Conservation (phyloP, 2,329 filamentous ascomycete species). For the Penicillium sp. region DNA sequence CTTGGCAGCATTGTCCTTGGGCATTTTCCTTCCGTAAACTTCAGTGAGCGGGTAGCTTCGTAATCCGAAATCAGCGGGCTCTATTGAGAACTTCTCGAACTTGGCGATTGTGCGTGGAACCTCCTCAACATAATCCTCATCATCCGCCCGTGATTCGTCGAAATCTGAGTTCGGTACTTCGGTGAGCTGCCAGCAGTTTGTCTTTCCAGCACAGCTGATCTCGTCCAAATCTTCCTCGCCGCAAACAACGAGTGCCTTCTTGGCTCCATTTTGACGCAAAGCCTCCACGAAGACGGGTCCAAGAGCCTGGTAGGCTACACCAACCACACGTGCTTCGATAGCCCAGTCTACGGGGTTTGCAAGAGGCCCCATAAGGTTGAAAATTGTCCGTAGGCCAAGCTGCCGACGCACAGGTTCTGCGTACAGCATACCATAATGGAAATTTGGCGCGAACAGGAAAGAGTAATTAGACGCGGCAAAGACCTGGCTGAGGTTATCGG, state of each 20-base stretch:
- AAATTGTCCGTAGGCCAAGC: constrained; percentile 93
- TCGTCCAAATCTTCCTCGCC: constrained; percentile 95
- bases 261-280: constrained; percentile 73
- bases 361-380: constrained; percentile 93
- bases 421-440: constrained; percentile 93
- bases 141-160: constrained; percentile 47
- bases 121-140: constrained; percentile 47
- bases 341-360: constrained; percentile 85
- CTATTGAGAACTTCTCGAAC: constrained; percentile 77
- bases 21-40: constrained; percentile 84
- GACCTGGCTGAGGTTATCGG: constrained; percentile 71
- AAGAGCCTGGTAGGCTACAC: constrained; percentile 84
- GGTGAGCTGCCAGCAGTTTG: constrained; percentile 83
- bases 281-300: constrained; percentile 90
- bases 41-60: constrained; percentile 72
- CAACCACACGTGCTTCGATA: constrained; percentile 90
- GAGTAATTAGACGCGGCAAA: constrained; percentile 87
- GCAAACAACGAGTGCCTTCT: constrained; percentile 88
- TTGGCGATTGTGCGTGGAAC: constrained; percentile 54
- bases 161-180: constrained; percentile 55
- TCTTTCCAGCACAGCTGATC: constrained; percentile 86
- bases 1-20: constrained; percentile 85
- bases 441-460: constrained; percentile 94
- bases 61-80: constrained; percentile 87
- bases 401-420: constrained; percentile 84